Evolutionary conservation across 495 filamentous ascomycete genomes (phyloP).

Genomic region (Daldinia vernicosa): DNA sequence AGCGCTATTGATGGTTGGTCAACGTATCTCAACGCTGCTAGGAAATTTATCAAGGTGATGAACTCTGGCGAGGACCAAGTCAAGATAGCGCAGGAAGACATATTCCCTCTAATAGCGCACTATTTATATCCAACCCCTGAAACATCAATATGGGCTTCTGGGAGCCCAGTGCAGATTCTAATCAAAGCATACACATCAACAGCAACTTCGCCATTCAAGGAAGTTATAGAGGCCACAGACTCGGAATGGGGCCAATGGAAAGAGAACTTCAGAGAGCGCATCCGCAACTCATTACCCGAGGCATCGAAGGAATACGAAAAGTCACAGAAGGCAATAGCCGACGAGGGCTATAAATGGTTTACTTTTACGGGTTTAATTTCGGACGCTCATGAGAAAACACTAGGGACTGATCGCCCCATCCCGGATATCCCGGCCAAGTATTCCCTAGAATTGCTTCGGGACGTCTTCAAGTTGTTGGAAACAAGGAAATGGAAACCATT

Average conservation of each 20-base stretch:
- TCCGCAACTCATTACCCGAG: slow-evolving; percentile 77
- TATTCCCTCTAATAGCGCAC: slow-evolving; percentile 53
- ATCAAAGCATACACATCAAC: slow-evolving; percentile 50
- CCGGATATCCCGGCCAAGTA: slow-evolving; percentile 41
- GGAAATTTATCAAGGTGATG: slow-evolving; percentile 54
- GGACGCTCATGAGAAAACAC: slow-evolving; percentile 43
- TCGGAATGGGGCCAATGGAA: slow-evolving; percentile 64
- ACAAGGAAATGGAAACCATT: slow-evolving; percentile 83
- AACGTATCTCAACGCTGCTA: slow-evolving; percentile 70
- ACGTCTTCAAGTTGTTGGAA: slow-evolving; percentile 46
- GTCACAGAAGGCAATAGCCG: slow-evolving; percentile 72
- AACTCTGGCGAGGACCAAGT: slow-evolving; percentile 40
- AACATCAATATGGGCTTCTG: slow-evolving; percentile 46
- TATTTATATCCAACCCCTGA: slow-evolving; percentile 53
- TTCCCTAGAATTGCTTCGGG: slow-evolving; percentile 45
- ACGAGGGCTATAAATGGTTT: slow-evolving; percentile 71
- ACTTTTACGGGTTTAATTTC: slow-evolving; percentile 60
- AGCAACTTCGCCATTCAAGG: slow-evolving; percentile 38
- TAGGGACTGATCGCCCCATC: slow-evolving; percentile 36
- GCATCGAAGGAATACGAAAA: slow-evolving; percentile 75
- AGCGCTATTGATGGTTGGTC: slow-evolving; percentile 75
- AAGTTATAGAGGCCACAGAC: slow-evolving; percentile 53
- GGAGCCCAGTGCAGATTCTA: slow-evolving; percentile 43
- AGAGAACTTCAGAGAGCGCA: slow-evolving; percentile 64
- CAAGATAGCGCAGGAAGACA: slow-evolving; percentile 55